Evolutionary conservation across 805 yeast species (phyloP).

Genomic region (Ogataea corticis): DNA sequence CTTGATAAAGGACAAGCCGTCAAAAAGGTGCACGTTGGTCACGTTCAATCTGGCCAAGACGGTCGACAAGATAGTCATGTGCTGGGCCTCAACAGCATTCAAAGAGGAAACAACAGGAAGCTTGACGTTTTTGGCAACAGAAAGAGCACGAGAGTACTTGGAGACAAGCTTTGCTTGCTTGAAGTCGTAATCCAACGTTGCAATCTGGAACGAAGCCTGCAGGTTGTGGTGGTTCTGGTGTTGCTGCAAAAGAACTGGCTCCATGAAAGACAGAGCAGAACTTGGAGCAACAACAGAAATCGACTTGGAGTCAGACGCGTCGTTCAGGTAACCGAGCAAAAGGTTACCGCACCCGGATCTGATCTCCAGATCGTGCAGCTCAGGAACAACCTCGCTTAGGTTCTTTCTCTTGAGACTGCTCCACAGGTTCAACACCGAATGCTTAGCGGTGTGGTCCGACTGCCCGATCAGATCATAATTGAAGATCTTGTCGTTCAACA

Average conservation of each 20-base stretch:
- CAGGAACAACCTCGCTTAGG: slow-evolving; percentile 59
- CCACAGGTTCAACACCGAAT: slow-evolving; percentile 70
- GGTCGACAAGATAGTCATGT: slow-evolving; percentile 61
- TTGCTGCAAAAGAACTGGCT: slow-evolving; percentile 50
- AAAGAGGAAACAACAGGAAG: slow-evolving; percentile 72
- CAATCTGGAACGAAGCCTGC: slow-evolving; percentile 70
- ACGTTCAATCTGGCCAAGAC: slow-evolving; percentile 61
- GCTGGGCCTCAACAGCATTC: slow-evolving; percentile 62
- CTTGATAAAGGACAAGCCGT: slow-evolving; percentile 68
- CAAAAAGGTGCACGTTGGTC: slow-evolving; percentile 74
- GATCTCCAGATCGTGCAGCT: slow-evolving; percentile 61
- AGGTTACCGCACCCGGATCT: slow-evolving; percentile 84
- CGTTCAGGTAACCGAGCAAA: slow-evolving; percentile 65
- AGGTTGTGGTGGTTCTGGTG: slow-evolving; percentile 35
- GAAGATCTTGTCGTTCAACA: slow-evolving; percentile 55
- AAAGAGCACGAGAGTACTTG: slow-evolving; percentile 62
- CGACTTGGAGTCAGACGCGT: slow-evolving; percentile 20
- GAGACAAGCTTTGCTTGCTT: slow-evolving; percentile 52
- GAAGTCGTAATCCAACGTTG: slow-evolving; percentile 72
- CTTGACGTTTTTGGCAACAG: slow-evolving; percentile 61
- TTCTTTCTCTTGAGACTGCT: slow-evolving; percentile 49
- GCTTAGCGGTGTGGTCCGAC: slow-evolving; percentile 35
- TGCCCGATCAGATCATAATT: slow-evolving; percentile 65
- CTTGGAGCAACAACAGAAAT: slow-evolving; percentile 58
- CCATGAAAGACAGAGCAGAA: slow-evolving; percentile 67